Base-by-base conservation (phyloP, 495 filamentous ascomycete genomes). In the Xylaria grammica region DNA sequence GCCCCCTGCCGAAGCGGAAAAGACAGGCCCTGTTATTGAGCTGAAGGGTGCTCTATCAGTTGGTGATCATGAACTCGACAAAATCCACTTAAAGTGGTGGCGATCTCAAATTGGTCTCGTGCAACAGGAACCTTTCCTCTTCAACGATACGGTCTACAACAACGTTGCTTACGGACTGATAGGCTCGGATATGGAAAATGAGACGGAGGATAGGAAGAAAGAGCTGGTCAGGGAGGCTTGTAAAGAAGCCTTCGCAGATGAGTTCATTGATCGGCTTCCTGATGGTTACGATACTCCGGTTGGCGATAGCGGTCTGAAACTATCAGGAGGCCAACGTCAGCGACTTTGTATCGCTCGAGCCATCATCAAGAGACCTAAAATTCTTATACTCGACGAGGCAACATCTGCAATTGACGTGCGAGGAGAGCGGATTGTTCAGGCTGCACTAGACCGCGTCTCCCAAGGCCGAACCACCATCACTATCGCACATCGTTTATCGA, bases 351-450 rank as follows among this genome's bases (percentile, higher is more conserved):
- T 93, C 59, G 90, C 90, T 40, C 78, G 90, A 60, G 88, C 89
- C 13, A 84, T 88, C 36, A 76, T 97, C 17, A 86, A 88, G 56
- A 83, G 93, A 60, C 89, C 91, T 0, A 88, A 89, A 45, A 88
- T 97, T 36, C 77, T 97, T 24, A 88, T 97, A 19, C 79, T 97
- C 55, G 93, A 96, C 72, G 93, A 97, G 70, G 91, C 91, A 5
- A 96, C 92, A 3, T 88, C 86, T 71, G 89, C 91, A 24, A 79
- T 96, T n/a, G 92, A 96, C 72, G 82, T 84, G 11, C 83, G 81
- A 27, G 90, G 89, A 63, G 90, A 93, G 67, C 78, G 81, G 26
- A 83, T 86, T 26, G 84, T 95, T 32, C 89, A 94, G 74, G 85
- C 84, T n/a, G 85, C 87, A 4, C 81, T 95, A 38, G 86, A 91